phyloP scores from a whole-genome alignment of 2,329 filamentous ascomycete species.

The Furcasterigmium sp. region DNA sequence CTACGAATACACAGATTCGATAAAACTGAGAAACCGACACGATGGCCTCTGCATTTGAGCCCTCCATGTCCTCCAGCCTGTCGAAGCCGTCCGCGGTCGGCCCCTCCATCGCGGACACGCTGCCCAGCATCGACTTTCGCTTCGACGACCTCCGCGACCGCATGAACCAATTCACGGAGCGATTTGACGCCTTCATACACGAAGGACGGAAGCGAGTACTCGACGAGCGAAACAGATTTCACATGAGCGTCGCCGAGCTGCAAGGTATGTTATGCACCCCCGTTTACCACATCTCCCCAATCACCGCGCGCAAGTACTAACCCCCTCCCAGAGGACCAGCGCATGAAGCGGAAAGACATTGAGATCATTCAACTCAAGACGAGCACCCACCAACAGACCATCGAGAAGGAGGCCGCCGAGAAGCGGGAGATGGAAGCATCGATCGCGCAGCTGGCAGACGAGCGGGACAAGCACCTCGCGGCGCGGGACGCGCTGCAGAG shows the following conservation, averaged over 20 bases:
- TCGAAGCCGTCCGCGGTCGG: constrained; percentile 53
- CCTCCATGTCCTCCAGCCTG: constrained; percentile 61
- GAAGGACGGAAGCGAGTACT: constrained; percentile 82
- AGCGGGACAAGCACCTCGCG: constrained; percentile 56
- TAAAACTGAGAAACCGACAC: constrained; percentile 6
- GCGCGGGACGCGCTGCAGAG: constrained; percentile 51
- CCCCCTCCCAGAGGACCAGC: constrained; percentile 68
- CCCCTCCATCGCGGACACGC: constrained; percentile 65
- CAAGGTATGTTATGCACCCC: constrained; percentile 58
- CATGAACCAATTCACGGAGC: constrained; percentile 87
- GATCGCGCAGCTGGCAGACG: constrained; percentile 51
- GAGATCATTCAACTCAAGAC: constrained; percentile 73
- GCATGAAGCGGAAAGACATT: constrained; percentile 82
- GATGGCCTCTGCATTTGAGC: constrained; percentile 62
- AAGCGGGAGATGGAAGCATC: constrained; percentile 67
- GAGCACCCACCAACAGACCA: constrained; percentile 63
- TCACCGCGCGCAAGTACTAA: not conserved
- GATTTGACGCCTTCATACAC: constrained; percentile 93
- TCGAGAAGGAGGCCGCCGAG: constrained; percentile 74
- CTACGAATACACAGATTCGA: not conserved
- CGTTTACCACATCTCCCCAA: not conserved
- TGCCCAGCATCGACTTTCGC: constrained; percentile 90
- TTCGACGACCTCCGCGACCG: constrained; percentile 93
- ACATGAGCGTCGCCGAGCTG: constrained; percentile 81
- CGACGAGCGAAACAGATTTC: constrained; percentile 91